Evolutionary conservation across 225 moss, liverwort and hornwort genomes (phyloP).

Genomic region (Physcomitrellopsis africana): DNA sequence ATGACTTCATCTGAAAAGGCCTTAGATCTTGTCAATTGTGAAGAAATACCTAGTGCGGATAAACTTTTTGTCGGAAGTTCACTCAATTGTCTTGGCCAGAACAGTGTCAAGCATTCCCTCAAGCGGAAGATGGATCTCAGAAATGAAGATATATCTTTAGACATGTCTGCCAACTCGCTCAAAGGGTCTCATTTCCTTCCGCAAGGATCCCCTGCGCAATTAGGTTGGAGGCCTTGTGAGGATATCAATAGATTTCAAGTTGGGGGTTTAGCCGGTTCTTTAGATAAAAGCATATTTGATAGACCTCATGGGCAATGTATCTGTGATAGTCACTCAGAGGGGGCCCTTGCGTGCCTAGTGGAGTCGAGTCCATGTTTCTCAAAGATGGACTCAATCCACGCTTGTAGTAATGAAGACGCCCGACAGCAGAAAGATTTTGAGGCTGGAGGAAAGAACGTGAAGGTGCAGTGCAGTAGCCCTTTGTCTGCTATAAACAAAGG

Average conservation of each 20-base stretch:
- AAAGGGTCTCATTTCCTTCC: constrained; percentile 2
- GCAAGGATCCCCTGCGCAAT: not conserved
- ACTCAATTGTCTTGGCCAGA: constrained; percentile 11
- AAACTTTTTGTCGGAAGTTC: not conserved
- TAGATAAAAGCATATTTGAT: constrained; percentile 7
- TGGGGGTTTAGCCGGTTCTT: not conserved
- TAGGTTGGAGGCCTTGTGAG: not conserved
- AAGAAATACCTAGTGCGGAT: constrained; percentile 2
- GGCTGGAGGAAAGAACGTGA: not conserved
- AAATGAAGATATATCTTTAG: constrained; percentile 15
- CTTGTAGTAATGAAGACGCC: not conserved
- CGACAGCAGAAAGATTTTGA: not conserved
- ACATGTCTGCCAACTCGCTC: not conserved
- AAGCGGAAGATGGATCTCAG: constrained; percentile 21
- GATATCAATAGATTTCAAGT: not conserved
- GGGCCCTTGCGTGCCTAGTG: not conserved
- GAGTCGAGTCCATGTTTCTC: not conserved
- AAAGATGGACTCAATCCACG: not conserved
- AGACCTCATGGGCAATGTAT: not conserved
- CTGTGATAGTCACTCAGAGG: not conserved
- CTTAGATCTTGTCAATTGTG: not conserved
- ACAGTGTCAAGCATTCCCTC: not conserved
- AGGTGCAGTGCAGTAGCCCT: not conserved
- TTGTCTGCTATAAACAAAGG: not conserved
- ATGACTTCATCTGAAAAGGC: not conserved